phyloP scores from a whole-genome alignment of 768 basidiomycete species.

The Asterophora lycoperdoides region DNA sequence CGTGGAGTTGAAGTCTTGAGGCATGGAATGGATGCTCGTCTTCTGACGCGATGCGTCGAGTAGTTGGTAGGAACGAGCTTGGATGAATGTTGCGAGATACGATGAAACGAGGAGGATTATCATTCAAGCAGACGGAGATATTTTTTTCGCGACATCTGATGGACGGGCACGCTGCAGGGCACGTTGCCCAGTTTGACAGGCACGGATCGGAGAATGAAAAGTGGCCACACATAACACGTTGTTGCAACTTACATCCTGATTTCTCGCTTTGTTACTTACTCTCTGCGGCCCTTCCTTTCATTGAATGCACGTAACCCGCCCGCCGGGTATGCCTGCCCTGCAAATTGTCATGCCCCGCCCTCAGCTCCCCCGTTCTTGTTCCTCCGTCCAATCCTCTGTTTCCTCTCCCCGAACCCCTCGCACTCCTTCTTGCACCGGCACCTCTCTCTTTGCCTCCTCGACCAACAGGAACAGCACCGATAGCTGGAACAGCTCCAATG shows the following conservation, averaged over 20 bases:
- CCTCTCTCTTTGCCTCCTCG: slow-evolving; percentile 46
- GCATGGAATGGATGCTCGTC: too few species aligned
- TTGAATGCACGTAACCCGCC: slow-evolving; percentile 50
- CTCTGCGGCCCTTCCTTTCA: slow-evolving; percentile 23
- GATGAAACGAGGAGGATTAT: too few species aligned
- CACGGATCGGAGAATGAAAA: slow-evolving; percentile 20
- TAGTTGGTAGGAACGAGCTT: too few species aligned
- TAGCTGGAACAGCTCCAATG: slow-evolving; percentile 82
- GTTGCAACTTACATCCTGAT: background rate
- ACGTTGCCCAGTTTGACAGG: slow-evolving; percentile 28
- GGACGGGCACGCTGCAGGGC: slow-evolving; percentile 35
- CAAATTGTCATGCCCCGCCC: slow-evolving; percentile 63
- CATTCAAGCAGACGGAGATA: too few species aligned
- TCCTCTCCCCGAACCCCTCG: slow-evolving; percentile 57
- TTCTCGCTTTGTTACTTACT: background rate
- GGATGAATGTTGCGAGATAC: too few species aligned
- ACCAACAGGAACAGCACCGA: slow-evolving; percentile 69
- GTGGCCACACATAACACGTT: slow-evolving; percentile 15
- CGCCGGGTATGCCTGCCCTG: slow-evolving; percentile 48
- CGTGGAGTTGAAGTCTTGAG: background rate
- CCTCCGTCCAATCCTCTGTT: slow-evolving; percentile 45
- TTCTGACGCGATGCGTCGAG: too few species aligned
- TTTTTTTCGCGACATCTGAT: background rate
- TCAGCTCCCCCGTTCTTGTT: slow-evolving; percentile 44
- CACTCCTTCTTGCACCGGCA: slow-evolving; percentile 49